Conservation (phyloP, 2,329 filamentous ascomycete genomes). For the Exophiala sp. region DNA sequence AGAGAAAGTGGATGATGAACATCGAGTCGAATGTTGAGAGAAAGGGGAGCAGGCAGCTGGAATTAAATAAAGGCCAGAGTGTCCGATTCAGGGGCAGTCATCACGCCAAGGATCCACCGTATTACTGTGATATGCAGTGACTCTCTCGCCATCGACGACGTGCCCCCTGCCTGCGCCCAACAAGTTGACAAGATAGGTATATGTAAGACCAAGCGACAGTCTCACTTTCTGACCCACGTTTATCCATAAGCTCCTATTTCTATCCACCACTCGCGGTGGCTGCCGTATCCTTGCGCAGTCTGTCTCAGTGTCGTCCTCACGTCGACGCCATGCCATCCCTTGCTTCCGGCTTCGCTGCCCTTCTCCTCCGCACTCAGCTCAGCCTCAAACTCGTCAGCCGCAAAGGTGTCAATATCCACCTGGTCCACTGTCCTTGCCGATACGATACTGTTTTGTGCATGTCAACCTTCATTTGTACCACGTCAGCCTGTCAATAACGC, state of each 20-base stretch:
- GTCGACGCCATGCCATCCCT: conserved; percentile 14
- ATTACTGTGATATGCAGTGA: not conserved
- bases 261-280: conserved; percentile 10
- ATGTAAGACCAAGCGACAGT: too few relatives aligned
- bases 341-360: conserved; percentile 11
- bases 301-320: conserved; percentile 6
- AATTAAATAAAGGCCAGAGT: conserved; percentile 26
- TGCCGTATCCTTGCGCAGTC: not conserved
- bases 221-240: conserved; percentile 1
- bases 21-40: not conserved
- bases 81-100: conserved; percentile 15
- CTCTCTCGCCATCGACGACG: not conserved
- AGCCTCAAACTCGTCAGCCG: conserved; percentile 23
- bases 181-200: not conserved
- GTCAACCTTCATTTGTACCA: conserved; percentile 7
- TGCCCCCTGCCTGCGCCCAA: not conserved
- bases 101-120: not conserved
- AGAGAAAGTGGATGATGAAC: conserved; percentile 8
- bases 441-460: not conserved
- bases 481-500: conserved; percentile 10
- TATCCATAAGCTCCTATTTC: conserved; percentile 14
- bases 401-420: not conserved
- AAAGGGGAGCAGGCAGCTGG: conserved; percentile 18
- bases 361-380: conserved; percentile 17
- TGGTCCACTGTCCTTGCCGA: conserved; percentile 11